These are phyloP conservation scores for Lasiosphaeriaceae sp. DNA, from an alignment of 495 filamentous ascomycete species.

Conservation along the genomic window DNA sequence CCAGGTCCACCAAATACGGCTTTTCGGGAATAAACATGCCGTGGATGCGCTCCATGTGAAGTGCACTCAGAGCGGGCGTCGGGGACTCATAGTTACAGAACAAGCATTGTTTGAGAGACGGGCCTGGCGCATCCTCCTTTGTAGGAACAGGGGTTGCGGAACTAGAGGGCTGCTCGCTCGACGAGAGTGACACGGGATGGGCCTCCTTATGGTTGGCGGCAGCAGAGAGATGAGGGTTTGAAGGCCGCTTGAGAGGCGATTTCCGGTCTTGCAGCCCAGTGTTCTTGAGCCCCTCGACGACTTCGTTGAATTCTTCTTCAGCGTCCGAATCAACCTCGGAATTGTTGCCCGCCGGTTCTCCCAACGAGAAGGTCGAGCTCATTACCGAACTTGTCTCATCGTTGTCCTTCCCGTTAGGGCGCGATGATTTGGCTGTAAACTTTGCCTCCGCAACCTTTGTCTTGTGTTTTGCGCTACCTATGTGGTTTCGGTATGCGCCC, in stretches of 20 bases:
- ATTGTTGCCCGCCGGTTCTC: slow-evolving; percentile 60
- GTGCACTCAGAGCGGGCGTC: slow-evolving; percentile 64
- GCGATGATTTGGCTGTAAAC: no score
- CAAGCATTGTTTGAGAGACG: slow-evolving; percentile 65
- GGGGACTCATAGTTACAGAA: slow-evolving; percentile 86
- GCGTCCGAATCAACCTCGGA: slow-evolving; percentile 57
- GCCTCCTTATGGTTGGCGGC: slow-evolving; percentile 40
- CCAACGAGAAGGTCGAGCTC: slow-evolving; percentile 87
- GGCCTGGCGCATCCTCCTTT: slow-evolving; percentile 18
- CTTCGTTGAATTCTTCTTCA: slow-evolving; percentile 71
- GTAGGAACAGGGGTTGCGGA: slow-evolving; percentile 28
- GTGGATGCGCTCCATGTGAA: slow-evolving; percentile 88
- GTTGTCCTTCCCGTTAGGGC: slow-evolving; percentile 33
- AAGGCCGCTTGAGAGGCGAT: slow-evolving; percentile 50
- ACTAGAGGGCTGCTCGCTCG: slow-evolving; percentile 31
- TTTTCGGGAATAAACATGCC: slow-evolving; percentile 95
- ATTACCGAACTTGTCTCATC: slow-evolving; percentile 82
- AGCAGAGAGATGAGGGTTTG: slow-evolving; percentile 53
- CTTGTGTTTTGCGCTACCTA: slow-evolving; percentile 88
- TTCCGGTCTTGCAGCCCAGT: slow-evolving; percentile 60
- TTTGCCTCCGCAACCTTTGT: slow-evolving; percentile 49
- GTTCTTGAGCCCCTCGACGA: slow-evolving; percentile 74
- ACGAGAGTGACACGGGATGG: slow-evolving; percentile 29
- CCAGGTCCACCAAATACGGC: slow-evolving; percentile 71
- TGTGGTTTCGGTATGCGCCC: slow-evolving; percentile 90